phyloP scores from a whole-genome alignment of 306 rosid genomes.

The Trifolium subterraneum region DNA sequence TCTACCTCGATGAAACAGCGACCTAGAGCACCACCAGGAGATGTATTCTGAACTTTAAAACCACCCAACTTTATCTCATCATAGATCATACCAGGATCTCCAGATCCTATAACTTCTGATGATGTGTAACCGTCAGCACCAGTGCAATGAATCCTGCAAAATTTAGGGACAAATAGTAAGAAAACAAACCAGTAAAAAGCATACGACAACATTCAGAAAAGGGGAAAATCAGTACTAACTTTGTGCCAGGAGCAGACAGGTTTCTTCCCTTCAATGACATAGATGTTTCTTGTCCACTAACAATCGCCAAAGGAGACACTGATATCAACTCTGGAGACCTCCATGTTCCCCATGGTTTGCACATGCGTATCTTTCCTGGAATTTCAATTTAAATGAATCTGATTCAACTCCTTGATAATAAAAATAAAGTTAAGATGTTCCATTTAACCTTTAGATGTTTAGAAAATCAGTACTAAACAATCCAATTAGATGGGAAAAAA shows the following conservation, averaged over 20 bases:
- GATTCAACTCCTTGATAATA: conserved; percentile 33
- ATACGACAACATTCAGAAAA: conserved; percentile 29
- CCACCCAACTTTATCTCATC: conserved; percentile 69
- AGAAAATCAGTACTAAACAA: conserved; percentile 13
- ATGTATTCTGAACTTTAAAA: conserved; percentile 61
- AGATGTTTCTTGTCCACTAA: conserved; percentile 77
- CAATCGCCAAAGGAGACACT: conserved; percentile 85
- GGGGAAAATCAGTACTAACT: conserved; percentile 49
- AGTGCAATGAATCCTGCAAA: conserved; percentile 85
- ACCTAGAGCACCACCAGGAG: conserved; percentile 63
- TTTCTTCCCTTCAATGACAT: conserved; percentile 77
- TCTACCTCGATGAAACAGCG: conserved; percentile 92
- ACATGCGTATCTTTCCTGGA: conserved; percentile 72
- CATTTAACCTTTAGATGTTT: not conserved
- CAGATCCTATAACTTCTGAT: conserved; percentile 58
- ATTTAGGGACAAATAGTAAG: conserved; percentile 28
- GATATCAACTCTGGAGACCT: conserved; percentile 83
- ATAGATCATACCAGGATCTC: conserved; percentile 48
- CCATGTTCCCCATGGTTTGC: conserved; percentile 76
- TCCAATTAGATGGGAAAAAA: not conserved
- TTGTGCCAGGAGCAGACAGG: conserved; percentile 75
- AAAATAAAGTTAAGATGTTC: not conserved
- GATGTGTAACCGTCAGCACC: conserved; percentile 68
- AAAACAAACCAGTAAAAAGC: conserved; percentile 28
- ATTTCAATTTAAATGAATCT: conserved; percentile 37